These are phyloP conservation scores for Williopsis jadinii DNA, from an alignment of 1,139 yeast genomes.

Conservation along the genomic window DNA sequence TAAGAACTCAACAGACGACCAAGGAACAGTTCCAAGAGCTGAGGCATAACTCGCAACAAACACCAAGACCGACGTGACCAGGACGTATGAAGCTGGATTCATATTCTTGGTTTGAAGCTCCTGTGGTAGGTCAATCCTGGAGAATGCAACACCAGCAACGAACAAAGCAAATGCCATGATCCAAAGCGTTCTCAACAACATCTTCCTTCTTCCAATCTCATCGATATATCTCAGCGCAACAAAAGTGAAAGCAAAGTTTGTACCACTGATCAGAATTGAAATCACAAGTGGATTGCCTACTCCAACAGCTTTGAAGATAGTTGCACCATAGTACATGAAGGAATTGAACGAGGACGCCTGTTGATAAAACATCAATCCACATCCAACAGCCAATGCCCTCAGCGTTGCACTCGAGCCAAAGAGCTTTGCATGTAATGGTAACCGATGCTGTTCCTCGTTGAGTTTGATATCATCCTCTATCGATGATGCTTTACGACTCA, in stretches of 20 bases:
- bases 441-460: conserved; percentile 6
- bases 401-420: conserved; percentile 35
- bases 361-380: conserved; percentile 68
- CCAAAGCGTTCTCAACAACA: conserved; percentile 46
- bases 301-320: conserved; percentile 55
- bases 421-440: conserved; percentile 6
- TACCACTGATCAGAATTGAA: conserved; percentile 56
- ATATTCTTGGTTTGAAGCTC: conserved; percentile 1
- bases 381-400: conserved; percentile 59
- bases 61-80: conserved; percentile 29
- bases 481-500: conserved; percentile 24
- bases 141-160: conserved; percentile 15
- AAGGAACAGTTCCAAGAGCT: conserved; percentile 41
- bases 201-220: conserved; percentile 53
- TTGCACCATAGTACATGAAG: conserved; percentile 67
- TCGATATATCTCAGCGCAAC: conserved; percentile 55
- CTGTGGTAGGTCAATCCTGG: not conserved
- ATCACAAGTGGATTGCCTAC: conserved; percentile 56
- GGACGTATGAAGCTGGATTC: conserved; percentile 6
- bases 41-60: conserved; percentile 41
- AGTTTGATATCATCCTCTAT: conserved; percentile 23
- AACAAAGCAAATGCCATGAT: conserved; percentile 32
- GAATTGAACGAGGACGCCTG: conserved; percentile 74
- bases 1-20: conserved; percentile 41
- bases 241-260: conserved; percentile 60